Base-by-base conservation (phyloP, 2,329 filamentous ascomycete genomes). In the Ophiostoma fasciatum region DNA sequence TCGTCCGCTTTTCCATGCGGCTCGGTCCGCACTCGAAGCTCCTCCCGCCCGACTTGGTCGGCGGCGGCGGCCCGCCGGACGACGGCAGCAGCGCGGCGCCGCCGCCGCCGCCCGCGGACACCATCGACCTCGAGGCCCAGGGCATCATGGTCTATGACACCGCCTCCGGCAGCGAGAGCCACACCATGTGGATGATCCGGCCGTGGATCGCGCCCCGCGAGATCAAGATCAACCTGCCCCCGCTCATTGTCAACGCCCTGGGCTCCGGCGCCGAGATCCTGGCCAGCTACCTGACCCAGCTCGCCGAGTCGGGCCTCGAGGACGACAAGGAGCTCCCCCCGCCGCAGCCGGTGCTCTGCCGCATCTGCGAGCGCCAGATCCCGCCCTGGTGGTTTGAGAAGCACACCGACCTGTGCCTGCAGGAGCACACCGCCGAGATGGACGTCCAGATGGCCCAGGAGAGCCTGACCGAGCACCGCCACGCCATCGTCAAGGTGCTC, bases 351-450 rank as follows among this genome's bases (percentile, higher is more conserved):
- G 80, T 96, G 5, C 71, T 98, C 13, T 98, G 90, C 56, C 84
- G 90, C 35, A 96, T 98, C 37, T 98, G 90, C 56, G 90, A 98
- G 54, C 82, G 90, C 36, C 84, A 94, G 43, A 96, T 98, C 42
- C 84, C 84, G 5, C 85, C 88, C 1, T 98, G 90, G 90, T 98
- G 90, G 92, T 98, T 98, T 48, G 90, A 98, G 59, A 98, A 96
- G 57, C 90, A 98, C 54, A 94, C 88, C 2, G 92, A 98, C 49
- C 63, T 96, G 15, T 98, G 90, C 51, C 65, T 94, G 37, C 87
- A 96, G 53, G 90, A 98, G 54, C 90, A 98, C 52, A 78, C 82
- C 35, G 88, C 90, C 1, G 90, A 98, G 54, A 92, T 94, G 82
- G 88, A 96, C 48, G 85, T 98, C 4, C 88, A 98, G 53, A 79